Percentiles rank a stretch among this genome's conserved stretches.
Conservation (phyloP, 2,329 filamentous ascomycete species). For the Diaporthe vexans region DNA sequence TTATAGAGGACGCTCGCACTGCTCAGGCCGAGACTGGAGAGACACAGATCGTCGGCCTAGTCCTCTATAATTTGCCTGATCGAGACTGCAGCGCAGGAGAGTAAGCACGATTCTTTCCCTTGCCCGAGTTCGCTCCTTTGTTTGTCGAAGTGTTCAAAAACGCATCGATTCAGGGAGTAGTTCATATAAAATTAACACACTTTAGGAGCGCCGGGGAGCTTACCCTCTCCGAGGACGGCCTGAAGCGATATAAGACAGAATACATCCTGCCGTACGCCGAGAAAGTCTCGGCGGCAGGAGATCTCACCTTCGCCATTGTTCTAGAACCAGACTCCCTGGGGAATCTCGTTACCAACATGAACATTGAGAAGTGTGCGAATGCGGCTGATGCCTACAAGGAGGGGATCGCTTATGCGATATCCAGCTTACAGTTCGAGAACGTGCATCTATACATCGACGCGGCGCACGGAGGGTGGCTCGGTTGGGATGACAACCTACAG, state of each 20-base stretch:
- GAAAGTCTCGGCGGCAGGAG: conserved; percentile 53
- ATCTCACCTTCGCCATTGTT: conserved; percentile 58
- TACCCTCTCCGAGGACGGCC: conserved; percentile 51
- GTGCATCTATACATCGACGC: conserved; percentile 58
- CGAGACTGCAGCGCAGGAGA: conserved; percentile 61
- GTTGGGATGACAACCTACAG: conserved; percentile 56
- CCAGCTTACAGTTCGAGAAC: conserved; percentile 54
- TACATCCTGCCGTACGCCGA: conserved; percentile 57
- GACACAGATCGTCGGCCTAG: conserved; percentile 58
- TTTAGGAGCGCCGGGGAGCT: conserved; percentile 55
- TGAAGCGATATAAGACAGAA: conserved; percentile 56
- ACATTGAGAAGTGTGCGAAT: conserved; percentile 43
- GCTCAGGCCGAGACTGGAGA: conserved; percentile 52
- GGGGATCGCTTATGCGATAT: conserved; percentile 58
- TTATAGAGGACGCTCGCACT: conserved; percentile 54
- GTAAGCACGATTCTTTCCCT: no score
- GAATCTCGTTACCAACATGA: conserved; percentile 47
- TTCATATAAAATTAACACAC: no score
- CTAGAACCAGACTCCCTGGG: conserved; percentile 61
- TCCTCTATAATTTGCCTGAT: conserved; percentile 61
- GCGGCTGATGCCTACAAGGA: conserved; percentile 56
- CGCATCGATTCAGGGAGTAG: no score
- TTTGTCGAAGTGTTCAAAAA: no score
- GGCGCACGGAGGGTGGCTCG: conserved; percentile 59
- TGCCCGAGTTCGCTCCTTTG: no score